Percentiles rank a stretch among this genome's conserved stretches.
phyloP scores from a whole-genome alignment of 2,329 filamentous ascomycete genomes.

The Ascochyta koolunga region DNA sequence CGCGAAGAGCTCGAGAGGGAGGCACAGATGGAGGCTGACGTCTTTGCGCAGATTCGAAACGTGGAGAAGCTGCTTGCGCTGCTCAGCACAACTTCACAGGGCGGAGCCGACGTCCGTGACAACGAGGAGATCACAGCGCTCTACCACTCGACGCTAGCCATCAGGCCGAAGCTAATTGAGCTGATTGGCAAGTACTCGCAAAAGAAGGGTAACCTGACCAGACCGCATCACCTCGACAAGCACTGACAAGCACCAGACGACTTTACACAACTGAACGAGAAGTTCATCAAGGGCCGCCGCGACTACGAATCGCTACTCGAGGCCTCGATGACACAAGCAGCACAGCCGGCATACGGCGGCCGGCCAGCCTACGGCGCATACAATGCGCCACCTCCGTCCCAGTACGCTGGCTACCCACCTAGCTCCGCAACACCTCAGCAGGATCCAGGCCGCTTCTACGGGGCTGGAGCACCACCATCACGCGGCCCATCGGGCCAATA shows the following conservation, averaged over 20 bases:
- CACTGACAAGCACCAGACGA: slow-evolving; percentile 68
- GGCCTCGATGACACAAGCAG: slow-evolving; percentile 94
- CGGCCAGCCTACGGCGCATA: slow-evolving; percentile 53
- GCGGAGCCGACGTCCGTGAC: slow-evolving; percentile 73
- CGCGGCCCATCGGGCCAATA: slow-evolving; percentile 47
- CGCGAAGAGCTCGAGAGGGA: slow-evolving; percentile 92
- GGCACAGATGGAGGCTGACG: slow-evolving; percentile 89
- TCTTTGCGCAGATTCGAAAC: slow-evolving; percentile 78
- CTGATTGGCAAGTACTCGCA: slow-evolving; percentile 99
- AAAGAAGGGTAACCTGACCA: slow-evolving; percentile 76
- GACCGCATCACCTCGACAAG: neutral
- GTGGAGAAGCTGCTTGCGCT: slow-evolving; percentile 85
- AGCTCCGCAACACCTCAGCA: slow-evolving; percentile 43
- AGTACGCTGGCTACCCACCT: slow-evolving; percentile 43
- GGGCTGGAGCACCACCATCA: slow-evolving; percentile 35
- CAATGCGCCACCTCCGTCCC: slow-evolving; percentile 39
- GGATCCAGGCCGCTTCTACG: slow-evolving; percentile 39
- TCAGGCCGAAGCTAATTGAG: slow-evolving; percentile 95
- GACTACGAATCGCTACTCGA: slow-evolving; percentile 97
- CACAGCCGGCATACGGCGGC: slow-evolving; percentile 77
- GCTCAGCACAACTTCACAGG: slow-evolving; percentile 75
- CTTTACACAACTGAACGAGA: slow-evolving; percentile 97
- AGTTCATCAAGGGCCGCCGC: slow-evolving; percentile 97
- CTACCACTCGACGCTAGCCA: slow-evolving; percentile 92
- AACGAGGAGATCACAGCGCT: slow-evolving; percentile 93